Evolutionary conservation across 208 protist genomes (phyloP).

Genomic region (Acanthamoeba lenticulata): DNA sequence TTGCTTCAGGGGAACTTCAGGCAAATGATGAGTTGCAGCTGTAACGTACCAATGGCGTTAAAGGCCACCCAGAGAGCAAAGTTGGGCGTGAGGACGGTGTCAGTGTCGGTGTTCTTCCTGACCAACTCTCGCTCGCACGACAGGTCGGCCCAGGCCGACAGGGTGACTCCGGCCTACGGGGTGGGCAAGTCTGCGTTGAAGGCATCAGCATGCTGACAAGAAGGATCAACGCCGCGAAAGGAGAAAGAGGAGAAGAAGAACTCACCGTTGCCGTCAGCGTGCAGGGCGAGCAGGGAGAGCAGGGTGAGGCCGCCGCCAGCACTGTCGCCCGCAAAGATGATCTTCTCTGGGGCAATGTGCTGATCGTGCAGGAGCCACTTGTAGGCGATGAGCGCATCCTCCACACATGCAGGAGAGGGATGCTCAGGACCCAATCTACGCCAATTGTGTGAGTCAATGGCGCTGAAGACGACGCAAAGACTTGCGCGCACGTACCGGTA

Average conservation of each 20-base stretch:
- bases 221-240: too few species aligned
- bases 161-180: background rate
- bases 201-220: too few species aligned
- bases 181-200: background rate
- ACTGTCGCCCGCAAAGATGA: conserved; percentile 18
- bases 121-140: background rate
- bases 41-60: too few species aligned
- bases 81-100: background rate
- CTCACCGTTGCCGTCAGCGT: background rate
- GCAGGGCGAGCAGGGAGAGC: background rate
- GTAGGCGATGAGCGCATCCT: background rate
- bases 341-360: background rate
- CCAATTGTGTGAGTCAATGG: background rate
- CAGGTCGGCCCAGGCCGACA: conserved; percentile 8
- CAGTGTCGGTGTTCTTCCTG: background rate
- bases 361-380: background rate
- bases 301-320: conserved; percentile 18
- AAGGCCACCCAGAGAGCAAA: too few species aligned
- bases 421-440: conserved; percentile 18
- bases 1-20: too few species aligned
- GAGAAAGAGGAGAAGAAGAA: too few species aligned
- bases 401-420: background rate
- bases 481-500: background rate
- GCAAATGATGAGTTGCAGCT: too few species aligned
- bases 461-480: background rate